These are phyloP conservation scores for Melanopsichium pennsylvanicum DNA, from an alignment of 1,284 basidiomycete genomes.

Conservation along the genomic window DNA sequence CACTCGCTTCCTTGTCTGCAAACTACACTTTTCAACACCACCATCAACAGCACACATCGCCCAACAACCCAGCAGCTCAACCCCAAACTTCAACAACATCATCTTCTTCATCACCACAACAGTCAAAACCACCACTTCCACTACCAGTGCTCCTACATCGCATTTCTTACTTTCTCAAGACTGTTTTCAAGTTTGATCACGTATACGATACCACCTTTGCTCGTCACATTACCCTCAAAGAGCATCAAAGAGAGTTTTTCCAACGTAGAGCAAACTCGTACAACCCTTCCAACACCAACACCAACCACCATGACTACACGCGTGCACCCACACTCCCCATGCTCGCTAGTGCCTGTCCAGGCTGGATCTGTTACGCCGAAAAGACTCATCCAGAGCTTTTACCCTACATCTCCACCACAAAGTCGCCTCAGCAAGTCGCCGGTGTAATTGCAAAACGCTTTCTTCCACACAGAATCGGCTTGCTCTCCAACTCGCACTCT, in stretches of 20 bases:
- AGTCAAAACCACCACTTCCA: conserved; percentile 57
- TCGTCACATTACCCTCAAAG: conserved; percentile 81
- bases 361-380: conserved; percentile 99
- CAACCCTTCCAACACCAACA: conserved; percentile 1
- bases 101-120: background rate
- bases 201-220: conserved; percentile 96
- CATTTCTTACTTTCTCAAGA: conserved; percentile 67
- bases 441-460: conserved; percentile 91
- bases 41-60: conserved; percentile 14
- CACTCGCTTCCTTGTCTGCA: conserved; percentile 77
- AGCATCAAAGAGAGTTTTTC: conserved; percentile 83
- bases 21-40: conserved; percentile 42
- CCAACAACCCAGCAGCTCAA: too few relatives aligned
- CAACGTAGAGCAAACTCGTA: conserved; percentile 34
- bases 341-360: conserved; percentile 94
- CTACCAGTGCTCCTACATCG: conserved; percentile 66
- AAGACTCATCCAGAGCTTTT: conserved; percentile 92
- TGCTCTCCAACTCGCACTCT: background rate
- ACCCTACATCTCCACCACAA: conserved; percentile 84
- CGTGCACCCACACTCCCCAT: conserved; percentile 73
- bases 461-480: conserved; percentile 68
- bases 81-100: background rate
- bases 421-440: conserved; percentile 93
- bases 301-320: background rate
- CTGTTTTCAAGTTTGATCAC: conserved; percentile 73